These are phyloP conservation scores for Tylopilus plumbeoviolaceoides DNA, from an alignment of 768 basidiomycete genomes.

Conservation along the genomic window DNA sequence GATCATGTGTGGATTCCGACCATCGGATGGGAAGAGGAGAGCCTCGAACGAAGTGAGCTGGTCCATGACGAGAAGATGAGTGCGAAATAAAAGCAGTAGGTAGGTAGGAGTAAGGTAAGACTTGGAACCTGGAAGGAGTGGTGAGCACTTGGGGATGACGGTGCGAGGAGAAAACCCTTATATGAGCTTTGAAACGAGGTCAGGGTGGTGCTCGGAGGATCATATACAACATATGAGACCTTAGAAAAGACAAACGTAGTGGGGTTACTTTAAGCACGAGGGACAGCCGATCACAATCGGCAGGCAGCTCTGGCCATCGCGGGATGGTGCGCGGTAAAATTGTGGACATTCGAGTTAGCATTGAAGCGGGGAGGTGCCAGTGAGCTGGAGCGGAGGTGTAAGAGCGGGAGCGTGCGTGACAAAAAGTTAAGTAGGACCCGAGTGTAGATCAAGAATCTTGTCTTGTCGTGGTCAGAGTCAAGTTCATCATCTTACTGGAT, in stretches of 20 bases:
- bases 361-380: constrained; percentile 3
- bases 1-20: constrained; percentile 69
- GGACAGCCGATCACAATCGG: constrained; percentile 22
- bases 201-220: constrained; percentile 28
- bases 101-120: constrained; percentile 19
- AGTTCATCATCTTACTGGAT: constrained; percentile 1
- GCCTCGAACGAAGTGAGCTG: constrained; percentile 61
- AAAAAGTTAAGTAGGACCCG: neutral
- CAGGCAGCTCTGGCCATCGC: constrained; percentile 10
- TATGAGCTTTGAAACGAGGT: constrained; percentile 40
- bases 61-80: constrained; percentile 45
- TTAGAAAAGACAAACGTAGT: constrained; percentile 24
- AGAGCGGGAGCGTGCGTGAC: neutral
- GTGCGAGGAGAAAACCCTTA: constrained; percentile 20
- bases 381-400: constrained; percentile 2
- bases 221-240: constrained; percentile 20
- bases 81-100: constrained; percentile 17
- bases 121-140: constrained; percentile 18
- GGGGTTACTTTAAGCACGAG: constrained; percentile 35
- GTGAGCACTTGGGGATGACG: constrained; percentile 19
- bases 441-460: constrained; percentile 22
- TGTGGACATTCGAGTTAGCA: neutral
- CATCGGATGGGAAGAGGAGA: constrained; percentile 75
- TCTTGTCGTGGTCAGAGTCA: too few relatives aligned
- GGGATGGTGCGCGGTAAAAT: constrained; percentile 3